Evolutionary conservation across 2,329 filamentous ascomycete genomes (phyloP).

Genomic region (Penicillium sp.): DNA sequence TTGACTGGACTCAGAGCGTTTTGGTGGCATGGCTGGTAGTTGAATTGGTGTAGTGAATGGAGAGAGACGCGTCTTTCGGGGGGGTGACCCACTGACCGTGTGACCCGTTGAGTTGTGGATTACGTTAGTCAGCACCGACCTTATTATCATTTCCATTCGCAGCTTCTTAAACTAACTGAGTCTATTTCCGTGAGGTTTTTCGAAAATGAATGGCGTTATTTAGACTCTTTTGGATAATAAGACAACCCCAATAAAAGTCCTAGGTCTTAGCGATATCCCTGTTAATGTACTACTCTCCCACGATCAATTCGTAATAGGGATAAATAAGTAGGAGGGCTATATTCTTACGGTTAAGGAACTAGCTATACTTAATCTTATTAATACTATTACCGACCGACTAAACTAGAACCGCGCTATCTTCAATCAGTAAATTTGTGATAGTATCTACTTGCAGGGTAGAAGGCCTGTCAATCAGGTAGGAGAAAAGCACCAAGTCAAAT

Average conservation of each 20-base stretch:
- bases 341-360: not conserved
- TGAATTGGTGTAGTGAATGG: no score
- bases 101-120: no score
- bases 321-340: not conserved
- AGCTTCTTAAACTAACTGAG: no score
- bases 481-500: no score
- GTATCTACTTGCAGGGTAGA: no score
- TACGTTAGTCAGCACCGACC: no score
- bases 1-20: no score
- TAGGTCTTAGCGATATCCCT: not conserved
- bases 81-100: no score
- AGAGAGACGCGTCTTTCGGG: no score
- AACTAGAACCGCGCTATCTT: not conserved
- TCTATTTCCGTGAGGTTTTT: not conserved
- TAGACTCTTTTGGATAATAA: not conserved
- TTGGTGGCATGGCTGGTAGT: no score
- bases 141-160: no score
- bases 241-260: not conserved
- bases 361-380: not conserved
- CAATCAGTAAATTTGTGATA: constrained; percentile 1
- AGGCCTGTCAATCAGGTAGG: no score
- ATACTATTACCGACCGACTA: not conserved
- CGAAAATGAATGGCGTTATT: not conserved
- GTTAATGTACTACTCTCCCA: not conserved
- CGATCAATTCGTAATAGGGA: not conserved